Percentiles rank a stretch among this genome's conserved stretches.
These are phyloP conservation scores for Pythium brachiatum DNA, from an alignment of 352 stramenopile species.

Conservation along the genomic window DNA sequence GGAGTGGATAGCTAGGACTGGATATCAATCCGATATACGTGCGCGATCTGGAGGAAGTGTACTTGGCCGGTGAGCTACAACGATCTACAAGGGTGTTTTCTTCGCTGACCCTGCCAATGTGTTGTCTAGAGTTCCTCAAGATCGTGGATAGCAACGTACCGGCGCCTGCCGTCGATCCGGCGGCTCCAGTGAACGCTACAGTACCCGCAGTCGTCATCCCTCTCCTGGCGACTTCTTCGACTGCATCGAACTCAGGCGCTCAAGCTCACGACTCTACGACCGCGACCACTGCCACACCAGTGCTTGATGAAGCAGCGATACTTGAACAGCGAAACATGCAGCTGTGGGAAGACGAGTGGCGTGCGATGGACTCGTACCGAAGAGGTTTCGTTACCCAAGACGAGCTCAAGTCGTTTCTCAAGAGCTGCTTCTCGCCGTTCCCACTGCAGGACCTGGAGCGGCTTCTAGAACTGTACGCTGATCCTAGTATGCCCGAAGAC, in stretches of 20 bases:
- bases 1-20: slow-evolving; percentile 38
- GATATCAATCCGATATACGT: slow-evolving; percentile 52
- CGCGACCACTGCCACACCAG: background rate
- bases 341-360: slow-evolving; percentile 53
- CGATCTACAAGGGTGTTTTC: no score
- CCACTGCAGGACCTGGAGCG: slow-evolving; percentile 42
- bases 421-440: slow-evolving; percentile 40
- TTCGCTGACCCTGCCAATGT: background rate
- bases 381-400: slow-evolving; percentile 36
- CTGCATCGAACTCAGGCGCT: background rate
- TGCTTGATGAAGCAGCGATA: slow-evolving; percentile 18
- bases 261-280: background rate
- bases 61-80: slow-evolving; percentile 29
- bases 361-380: slow-evolving; percentile 50
- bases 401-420: slow-evolving; percentile 47
- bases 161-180: background rate
- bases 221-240: background rate
- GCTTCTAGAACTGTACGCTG: slow-evolving; percentile 55
- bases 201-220: background rate
- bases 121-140: slow-evolving; percentile 58
- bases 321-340: slow-evolving; percentile 27
- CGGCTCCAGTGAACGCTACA: background rate
- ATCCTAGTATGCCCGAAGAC: slow-evolving; percentile 29
- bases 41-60: slow-evolving; percentile 57
- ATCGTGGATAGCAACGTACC: slow-evolving; percentile 62